Evolutionary conservation across 257 asterid species (phyloP).

Genomic region (Ajuga chamaepitys): DNA sequence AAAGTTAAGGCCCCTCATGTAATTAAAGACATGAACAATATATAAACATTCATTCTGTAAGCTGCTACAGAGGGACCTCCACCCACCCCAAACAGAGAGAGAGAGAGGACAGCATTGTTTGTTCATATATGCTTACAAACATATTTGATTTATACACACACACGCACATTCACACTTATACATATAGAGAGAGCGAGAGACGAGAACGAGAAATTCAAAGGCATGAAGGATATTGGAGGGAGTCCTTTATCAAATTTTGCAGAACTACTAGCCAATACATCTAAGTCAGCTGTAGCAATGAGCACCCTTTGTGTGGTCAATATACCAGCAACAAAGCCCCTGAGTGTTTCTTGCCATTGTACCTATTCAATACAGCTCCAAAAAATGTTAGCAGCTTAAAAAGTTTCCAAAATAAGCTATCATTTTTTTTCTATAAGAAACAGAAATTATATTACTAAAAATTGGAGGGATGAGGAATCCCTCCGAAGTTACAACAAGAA

Average conservation of each 20-base stretch:
- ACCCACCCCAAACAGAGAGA: neutral
- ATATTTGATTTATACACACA: neutral
- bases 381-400: conserved; percentile 18
- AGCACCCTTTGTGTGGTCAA: conserved; percentile 86
- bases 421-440: too few relatives aligned
- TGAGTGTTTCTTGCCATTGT: conserved; percentile 98
- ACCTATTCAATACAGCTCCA: conserved; percentile 40
- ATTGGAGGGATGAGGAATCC: too few relatives aligned
- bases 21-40: conserved; percentile 5
- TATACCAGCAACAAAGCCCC: conserved; percentile 96
- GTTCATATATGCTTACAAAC: neutral
- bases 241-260: conserved; percentile 85
- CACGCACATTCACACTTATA: too few relatives aligned
- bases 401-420: neutral
- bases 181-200: neutral
- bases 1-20: conserved; percentile 46
- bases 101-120: neutral
- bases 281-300: conserved; percentile 84
- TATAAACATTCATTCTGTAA: conserved; percentile 4
- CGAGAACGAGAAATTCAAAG: neutral
- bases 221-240: conserved; percentile 93
- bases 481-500: too few relatives aligned
- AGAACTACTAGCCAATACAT: conserved; percentile 74
- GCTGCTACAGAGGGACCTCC: neutral
- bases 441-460: too few relatives aligned